Conservation (phyloP, 1,284 basidiomycete species). For the Rhodotorula sp. region DNA sequence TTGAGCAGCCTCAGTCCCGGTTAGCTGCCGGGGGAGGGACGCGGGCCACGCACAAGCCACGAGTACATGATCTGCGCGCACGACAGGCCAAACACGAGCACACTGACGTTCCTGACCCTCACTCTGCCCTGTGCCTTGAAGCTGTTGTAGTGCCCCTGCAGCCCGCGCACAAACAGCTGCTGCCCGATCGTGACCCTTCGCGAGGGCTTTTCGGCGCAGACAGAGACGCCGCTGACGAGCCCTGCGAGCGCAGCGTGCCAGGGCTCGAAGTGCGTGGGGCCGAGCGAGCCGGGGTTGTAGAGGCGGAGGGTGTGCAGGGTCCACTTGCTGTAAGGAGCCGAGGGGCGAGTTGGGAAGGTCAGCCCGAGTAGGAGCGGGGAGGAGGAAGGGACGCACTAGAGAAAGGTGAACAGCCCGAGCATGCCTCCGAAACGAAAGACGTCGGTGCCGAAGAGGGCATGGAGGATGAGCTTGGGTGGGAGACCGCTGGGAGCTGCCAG, state of each 20-base stretch:
- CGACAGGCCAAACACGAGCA: slow-evolving; percentile 77
- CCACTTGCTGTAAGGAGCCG: slow-evolving; percentile 63
- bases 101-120: slow-evolving; percentile 78
- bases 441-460: slow-evolving; percentile 76
- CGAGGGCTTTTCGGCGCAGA: slow-evolving; percentile 76
- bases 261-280: slow-evolving; percentile 57
- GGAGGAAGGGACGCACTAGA: slow-evolving; percentile 28
- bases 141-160: slow-evolving; percentile 80
- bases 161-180: slow-evolving; percentile 83
- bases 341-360: background rate
- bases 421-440: slow-evolving; percentile 79
- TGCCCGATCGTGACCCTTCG: slow-evolving; percentile 77
- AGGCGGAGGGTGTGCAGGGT: slow-evolving; percentile 80
- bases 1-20: background rate
- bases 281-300: slow-evolving; percentile 62
- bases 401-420: slow-evolving; percentile 62
- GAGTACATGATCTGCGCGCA: slow-evolving; percentile 89
- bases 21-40: background rate
- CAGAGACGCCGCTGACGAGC: slow-evolving; percentile 70
- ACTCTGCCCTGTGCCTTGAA: slow-evolving; percentile 64
- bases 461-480: slow-evolving; percentile 65
- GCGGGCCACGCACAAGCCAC: slow-evolving; percentile 61
- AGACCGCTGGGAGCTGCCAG: slow-evolving; percentile 51
- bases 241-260: slow-evolving; percentile 93
- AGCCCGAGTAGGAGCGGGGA: background rate